A percentile compares a stretch with the other conserved stretches of the same genome.
phyloP scores from a whole-genome alignment of 495 filamentous ascomycete species.

The Neurospora sp. region DNA sequence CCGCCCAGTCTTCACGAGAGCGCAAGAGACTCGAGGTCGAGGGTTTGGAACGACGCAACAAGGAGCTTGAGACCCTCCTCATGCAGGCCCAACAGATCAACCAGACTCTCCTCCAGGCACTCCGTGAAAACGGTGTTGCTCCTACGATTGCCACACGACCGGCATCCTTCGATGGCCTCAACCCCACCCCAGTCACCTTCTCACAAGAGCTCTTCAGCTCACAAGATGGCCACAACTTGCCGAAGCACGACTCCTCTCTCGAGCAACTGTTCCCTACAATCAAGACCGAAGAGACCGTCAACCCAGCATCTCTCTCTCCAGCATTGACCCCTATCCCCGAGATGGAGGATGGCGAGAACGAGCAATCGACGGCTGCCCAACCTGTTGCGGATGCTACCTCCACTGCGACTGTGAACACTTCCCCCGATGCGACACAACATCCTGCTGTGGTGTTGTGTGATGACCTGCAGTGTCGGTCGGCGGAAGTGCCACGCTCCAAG shows the following conservation, averaged over 20 bases:
- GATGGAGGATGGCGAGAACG: conserved; percentile 10
- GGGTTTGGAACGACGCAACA: conserved; percentile 68
- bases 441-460: conserved; percentile 98
- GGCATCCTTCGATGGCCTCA: conserved; percentile 23
- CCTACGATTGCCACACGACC: conserved; percentile 12
- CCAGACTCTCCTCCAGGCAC: conserved; percentile 51
- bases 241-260: conserved; percentile 16
- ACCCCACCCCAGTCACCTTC: conserved; percentile 38
- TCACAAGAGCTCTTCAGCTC: conserved; percentile 43
- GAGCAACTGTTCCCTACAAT: conserved; percentile 30
- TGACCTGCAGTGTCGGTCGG: conserved; percentile 99
- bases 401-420: conserved; percentile 38
- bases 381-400: conserved; percentile 17
- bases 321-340: conserved; percentile 37
- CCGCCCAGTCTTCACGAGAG: conserved; percentile 91
- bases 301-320: conserved; percentile 46
- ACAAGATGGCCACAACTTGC: conserved; percentile 22
- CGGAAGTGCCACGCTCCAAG: conserved; percentile 42
- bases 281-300: conserved; percentile 35
- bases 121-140: conserved; percentile 47
- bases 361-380: conserved; percentile 11
- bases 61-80: conserved; percentile 57
- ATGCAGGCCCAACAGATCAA: conserved; percentile 56
- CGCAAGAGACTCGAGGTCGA: conserved; percentile 93
- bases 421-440: conserved; percentile 97